Base-by-base conservation (phyloP, 805 yeast species). In the Ogataea glucozyma region DNA sequence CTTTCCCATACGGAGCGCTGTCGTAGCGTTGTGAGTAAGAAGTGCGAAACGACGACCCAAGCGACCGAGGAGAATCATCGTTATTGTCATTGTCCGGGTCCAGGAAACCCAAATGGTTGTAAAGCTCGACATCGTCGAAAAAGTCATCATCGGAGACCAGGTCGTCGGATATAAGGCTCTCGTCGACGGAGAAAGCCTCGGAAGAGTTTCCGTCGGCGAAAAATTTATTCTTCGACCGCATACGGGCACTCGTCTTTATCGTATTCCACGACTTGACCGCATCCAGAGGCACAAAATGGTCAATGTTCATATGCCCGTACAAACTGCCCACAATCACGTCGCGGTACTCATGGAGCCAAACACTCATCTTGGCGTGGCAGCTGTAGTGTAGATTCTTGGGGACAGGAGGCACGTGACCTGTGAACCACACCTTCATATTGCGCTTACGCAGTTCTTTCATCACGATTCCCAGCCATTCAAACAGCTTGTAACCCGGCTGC, bases 291-390 rank as follows among this genome's bases (percentile, higher is more conserved):
- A 85, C 72, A 60, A 85, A 87, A 65, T 88, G 96, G 59, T 88
- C 96, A 41, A 87, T 70, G 62, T 88, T 88, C 96, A 88, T 88
- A 60, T 88, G 96, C 0, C 96, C 96, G 60, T 76, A 88, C 22
- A 88, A 65, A 9, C 90, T 88, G 14, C 96, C 96, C 48, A 88
- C 71, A 20, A 88, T 84, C 30, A 88, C 76, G 60, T 88, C 96
- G 51, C 95, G 71, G 59, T 83, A 88, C 59, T 87, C 96, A 55
- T 86, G 79, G 26, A 81, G 65, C 95, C 95, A 88, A n/a, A 81
- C 72, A 18, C 85, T 76, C 62, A 80, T 83, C 61, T 87, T 87
- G 38, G 88, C 70, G 51, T 77, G 80, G 58, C 96, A 88, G 31
- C 83, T 71, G 14, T 73, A 69, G 54, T 88, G 95, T 47, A 76